Evolutionary conservation across 2,329 filamentous ascomycete species (phyloP).

Genomic region (Neopestalotiopsis clavispora): DNA sequence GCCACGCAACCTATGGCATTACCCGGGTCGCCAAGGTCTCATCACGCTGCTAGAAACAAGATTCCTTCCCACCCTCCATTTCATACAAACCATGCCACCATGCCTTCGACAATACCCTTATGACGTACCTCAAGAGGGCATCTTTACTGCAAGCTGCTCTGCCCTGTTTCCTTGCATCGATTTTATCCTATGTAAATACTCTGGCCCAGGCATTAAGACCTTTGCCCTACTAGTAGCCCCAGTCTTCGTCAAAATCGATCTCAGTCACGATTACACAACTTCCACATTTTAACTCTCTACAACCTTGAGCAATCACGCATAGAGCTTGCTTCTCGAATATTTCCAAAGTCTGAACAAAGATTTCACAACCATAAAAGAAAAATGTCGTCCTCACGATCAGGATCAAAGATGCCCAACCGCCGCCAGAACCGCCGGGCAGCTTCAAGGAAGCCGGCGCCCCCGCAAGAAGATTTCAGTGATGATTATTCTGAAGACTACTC

Average conservation of each 20-base stretch:
- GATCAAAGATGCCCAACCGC: constrained; percentile 23
- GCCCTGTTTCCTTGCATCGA: constrained; percentile 11
- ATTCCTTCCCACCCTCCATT: neutral
- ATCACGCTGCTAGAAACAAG: constrained; percentile 6
- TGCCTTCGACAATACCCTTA: neutral
- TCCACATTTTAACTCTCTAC: neutral
- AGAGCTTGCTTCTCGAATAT: neutral
- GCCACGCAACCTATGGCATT: neutral
- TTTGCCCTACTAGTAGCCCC: neutral
- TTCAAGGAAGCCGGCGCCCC: constrained; percentile 23
- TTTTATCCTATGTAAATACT: constrained; percentile 26
- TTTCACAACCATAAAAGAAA: neutral
- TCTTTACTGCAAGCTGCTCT: neutral
- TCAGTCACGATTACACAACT: neutral
- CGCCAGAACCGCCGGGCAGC: constrained; percentile 26
- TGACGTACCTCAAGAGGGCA: neutral
- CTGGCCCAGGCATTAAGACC: neutral
- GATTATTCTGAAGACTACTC: constrained; percentile 24
- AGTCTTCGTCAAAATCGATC: neutral
- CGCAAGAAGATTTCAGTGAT: constrained; percentile 27
- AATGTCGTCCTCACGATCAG: constrained; percentile 18
- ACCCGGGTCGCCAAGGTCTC: neutral
- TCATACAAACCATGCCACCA: neutral
- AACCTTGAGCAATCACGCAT: neutral
- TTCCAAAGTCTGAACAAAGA: neutral